Base-by-base conservation (phyloP, 768 basidiomycete species). In the Pulveroboletus ravenelii region DNA sequence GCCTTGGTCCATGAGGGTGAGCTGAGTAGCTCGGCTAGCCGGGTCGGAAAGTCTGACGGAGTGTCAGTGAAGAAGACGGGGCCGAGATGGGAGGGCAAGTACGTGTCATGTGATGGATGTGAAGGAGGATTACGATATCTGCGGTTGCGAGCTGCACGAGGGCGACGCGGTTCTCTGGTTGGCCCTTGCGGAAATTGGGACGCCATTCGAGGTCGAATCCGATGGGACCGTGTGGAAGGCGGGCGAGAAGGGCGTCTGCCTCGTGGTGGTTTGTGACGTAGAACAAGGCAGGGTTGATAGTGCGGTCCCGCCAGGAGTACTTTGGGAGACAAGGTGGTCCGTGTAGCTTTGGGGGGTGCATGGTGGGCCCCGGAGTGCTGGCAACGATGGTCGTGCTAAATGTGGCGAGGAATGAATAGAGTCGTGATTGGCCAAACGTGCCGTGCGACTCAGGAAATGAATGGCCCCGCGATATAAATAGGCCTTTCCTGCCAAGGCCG, bases 141-240 rank as follows among this genome's bases (percentile, higher is more conserved):
- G 68, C 60, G 54, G 73, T 80, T 2, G 87, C 84, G 15, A 91
- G 75, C 62, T 92, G 89, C 4, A 91, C 74, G 20, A 91, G 74
- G 3, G 89, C 81, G 17, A 87, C 82, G 20, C 76, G 84, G 60
- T 90, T 86, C 64, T 83, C 78, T 25, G 67, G 59, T 23, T 67
- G 61, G 17, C 83, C 80, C 60, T 79, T 82, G 41, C 56, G 54
- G 57, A 68, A 81, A 17, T 60, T 79, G 0, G 89, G 89, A 52
- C 76, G 80, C 88, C 89, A 91, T 67, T 92, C 89, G 34, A 88
- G 72, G 61, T 92, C 89, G 55, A 91, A 82, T 25, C 89, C 89
- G 44, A 78, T 37, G 13, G 62, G 63, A 3, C 67, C 69, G 23
- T 37, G 50, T 7, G 59, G 57, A n/a, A 69, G 42, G 6, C 17